These are phyloP conservation scores for Oryza meridionalis DNA, from an alignment of 176 grass and related monocot species.

Conservation along the genomic window DNA sequence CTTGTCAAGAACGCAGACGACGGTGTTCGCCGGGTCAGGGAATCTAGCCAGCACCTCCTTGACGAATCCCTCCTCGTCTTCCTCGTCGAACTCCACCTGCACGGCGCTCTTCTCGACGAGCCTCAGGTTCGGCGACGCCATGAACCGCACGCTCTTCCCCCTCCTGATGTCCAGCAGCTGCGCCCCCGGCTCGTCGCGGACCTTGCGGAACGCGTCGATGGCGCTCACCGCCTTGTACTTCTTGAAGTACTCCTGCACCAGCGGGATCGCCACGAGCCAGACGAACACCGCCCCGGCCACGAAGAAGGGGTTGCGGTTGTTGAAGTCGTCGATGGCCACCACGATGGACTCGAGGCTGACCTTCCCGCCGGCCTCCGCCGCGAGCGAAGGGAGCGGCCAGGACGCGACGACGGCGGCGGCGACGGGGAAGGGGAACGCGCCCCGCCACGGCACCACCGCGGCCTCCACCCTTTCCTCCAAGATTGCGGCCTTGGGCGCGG, in stretches of 20 bases:
- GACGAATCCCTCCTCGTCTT: slow-evolving; percentile 63
- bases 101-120: slow-evolving; percentile 69
- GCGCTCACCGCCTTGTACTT: slow-evolving; percentile 85
- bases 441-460: slow-evolving; percentile 1
- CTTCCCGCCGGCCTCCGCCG: slow-evolving; percentile 66
- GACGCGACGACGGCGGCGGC: slow-evolving; percentile 31
- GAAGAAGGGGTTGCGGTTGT: slow-evolving; percentile 90
- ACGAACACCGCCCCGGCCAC: slow-evolving; percentile 74
- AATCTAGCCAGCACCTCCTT: slow-evolving; percentile 61
- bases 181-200: slow-evolving; percentile 69
- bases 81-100: slow-evolving; percentile 76
- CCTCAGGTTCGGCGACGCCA: slow-evolving; percentile 81
- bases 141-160: slow-evolving; percentile 78
- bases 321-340: slow-evolving; percentile 82
- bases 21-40: slow-evolving; percentile 65
- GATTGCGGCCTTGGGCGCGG: slow-evolving; percentile 21
- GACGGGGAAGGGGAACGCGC: slow-evolving; percentile 40
- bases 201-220: slow-evolving; percentile 85
- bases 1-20: slow-evolving; percentile 95
- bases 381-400: slow-evolving; percentile 49
- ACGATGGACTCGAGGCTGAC: slow-evolving; percentile 80
- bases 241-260: slow-evolving; percentile 70
- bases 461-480: not conserved
- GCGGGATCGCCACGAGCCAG: slow-evolving; percentile 83
- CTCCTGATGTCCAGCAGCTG: slow-evolving; percentile 90